A percentile compares a stretch with the other conserved stretches of the same genome.
Evolutionary conservation across 148 eudicot species (phyloP).

Genomic region (Mesembryanthemum crystallinum): DNA sequence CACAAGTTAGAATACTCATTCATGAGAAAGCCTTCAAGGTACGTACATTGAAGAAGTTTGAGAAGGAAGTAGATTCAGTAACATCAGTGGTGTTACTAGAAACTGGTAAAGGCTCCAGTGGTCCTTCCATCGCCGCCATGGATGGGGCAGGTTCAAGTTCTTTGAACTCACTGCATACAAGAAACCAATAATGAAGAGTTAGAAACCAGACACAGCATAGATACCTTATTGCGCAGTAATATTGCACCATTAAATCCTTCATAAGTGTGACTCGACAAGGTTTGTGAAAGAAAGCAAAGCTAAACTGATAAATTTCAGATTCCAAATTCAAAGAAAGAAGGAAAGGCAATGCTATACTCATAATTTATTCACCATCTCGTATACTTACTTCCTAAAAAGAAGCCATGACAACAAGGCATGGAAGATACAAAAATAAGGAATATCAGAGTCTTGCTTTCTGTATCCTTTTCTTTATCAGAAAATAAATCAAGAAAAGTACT

Average conservation of each 20-base stretch:
- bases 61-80: slow-evolving; percentile 47
- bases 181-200: background rate
- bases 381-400: background rate
- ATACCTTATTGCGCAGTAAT: background rate
- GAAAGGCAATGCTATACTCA: background rate
- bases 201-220: background rate
- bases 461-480: too few relatives aligned
- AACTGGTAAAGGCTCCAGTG: slow-evolving; percentile 49
- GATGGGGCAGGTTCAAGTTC: slow-evolving; percentile 66
- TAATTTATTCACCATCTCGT: background rate
- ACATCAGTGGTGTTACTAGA: slow-evolving; percentile 35
- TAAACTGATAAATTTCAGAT: background rate
- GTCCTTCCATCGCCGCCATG: slow-evolving; percentile 49
- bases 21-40: background rate
- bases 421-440: too few relatives aligned
- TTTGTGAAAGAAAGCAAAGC: background rate
- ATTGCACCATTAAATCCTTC: background rate
- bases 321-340: background rate
- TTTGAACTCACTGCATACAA: slow-evolving; percentile 57
- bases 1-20: background rate
- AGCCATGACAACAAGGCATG: background rate
- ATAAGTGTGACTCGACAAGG: background rate
- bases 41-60: slow-evolving; percentile 60
- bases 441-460: too few relatives aligned
- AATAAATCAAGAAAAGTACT: too few relatives aligned